Percentiles rank a stretch among this genome's conserved stretches.
Evolutionary conservation across 164 flowering plant genomes (phyloP).

Genomic region (Akebia trifoliata): DNA sequence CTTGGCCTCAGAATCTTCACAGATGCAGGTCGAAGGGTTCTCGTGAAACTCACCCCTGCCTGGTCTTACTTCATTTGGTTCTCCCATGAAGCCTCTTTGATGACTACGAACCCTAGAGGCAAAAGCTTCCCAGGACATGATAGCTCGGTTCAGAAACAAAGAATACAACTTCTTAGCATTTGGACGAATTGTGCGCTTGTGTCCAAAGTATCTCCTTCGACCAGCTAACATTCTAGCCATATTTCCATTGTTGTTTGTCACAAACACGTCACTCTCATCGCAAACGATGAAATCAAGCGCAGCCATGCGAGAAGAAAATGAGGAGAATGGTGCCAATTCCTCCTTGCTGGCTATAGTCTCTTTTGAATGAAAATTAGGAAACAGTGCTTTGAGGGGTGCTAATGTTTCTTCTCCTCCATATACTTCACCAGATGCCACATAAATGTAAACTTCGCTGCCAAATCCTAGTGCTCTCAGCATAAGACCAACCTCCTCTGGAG

Average conservation of each 20-base stretch:
- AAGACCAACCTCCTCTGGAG: conserved; percentile 95
- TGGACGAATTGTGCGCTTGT: conserved; percentile 92
- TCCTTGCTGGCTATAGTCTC: conserved; percentile 74
- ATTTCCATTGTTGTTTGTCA: conserved; percentile 97
- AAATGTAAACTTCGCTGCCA: conserved; percentile 81
- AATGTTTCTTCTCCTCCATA: conserved; percentile 90
- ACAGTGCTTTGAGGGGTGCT: conserved; percentile 77
- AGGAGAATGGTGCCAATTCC: conserved; percentile 63
- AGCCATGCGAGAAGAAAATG: conserved; percentile 95
- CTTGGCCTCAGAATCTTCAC: conserved; percentile 55
- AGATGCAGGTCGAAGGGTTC: conserved; percentile 85
- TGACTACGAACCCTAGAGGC: conserved; percentile 54
- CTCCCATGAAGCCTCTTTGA: conserved; percentile 92
- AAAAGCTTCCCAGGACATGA: conserved; percentile 84
- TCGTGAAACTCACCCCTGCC: conserved; percentile 96
- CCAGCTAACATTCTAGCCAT: conserved; percentile 98
- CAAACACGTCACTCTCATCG: conserved; percentile 96
- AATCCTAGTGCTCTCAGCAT: conserved; percentile 95
- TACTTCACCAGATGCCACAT: conserved; percentile 97
- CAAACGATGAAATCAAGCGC: conserved; percentile 96
- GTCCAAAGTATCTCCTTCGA: conserved; percentile 94
- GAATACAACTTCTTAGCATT: conserved; percentile 80
- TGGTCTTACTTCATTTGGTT: conserved; percentile 82
- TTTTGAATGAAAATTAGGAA: conserved; percentile 87
- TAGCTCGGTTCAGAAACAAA: conserved; percentile 46